Base-by-base conservation (phyloP, 345 rosid genomes). In the Citrus reticulata region DNA sequence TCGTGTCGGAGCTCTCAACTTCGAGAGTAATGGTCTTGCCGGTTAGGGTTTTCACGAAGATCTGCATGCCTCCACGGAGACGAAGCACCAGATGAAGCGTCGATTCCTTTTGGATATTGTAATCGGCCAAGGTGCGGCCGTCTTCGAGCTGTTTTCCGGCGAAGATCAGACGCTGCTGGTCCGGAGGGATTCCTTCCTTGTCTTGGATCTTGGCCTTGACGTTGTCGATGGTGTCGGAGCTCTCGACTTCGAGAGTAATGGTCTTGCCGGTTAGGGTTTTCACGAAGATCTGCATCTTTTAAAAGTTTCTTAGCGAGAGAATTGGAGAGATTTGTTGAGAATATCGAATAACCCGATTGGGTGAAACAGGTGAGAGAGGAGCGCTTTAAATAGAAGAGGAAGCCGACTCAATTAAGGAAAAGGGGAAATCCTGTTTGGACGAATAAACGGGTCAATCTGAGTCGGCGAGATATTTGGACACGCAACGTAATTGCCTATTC, bases 291-390 rank as follows among this genome's bases (percentile, higher is more conserved):
- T 59, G 63, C 63, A 59, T 61, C 0, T 1, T 24, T 17, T 1
- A 61, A 25, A 6, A 61, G 65, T 0, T 61, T 61, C 29, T 27
- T 4, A 1, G 4, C 30, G 5, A 2, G 14, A 24, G 16, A 61
- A 25, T 2, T 24, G 5, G 3, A 25, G 17, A 25, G 17, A 25
- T 25, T 3, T n/a, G 11, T n/a, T 25, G 22, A 54, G 22, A 17
- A 17, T 5, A 46, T 3, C 14, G 51, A 46, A 46, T 46, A 13
- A 46, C 1, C 5, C 7, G 58, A 54, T 54, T 22, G 17, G 1
- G 2, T 0, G 2, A 1, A 4, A 17, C 0, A 2, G 22, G n/a
- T 8, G 58, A 51, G 7, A 19, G 58, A 17, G 22, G 20, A 0
- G 22, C 16, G 20, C 22, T 4, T 54, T 54, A 54, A 17, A 54